Base-by-base conservation (phyloP, 2,329 filamentous ascomycete genomes). In the Chrysoporthe puriensis region DNA sequence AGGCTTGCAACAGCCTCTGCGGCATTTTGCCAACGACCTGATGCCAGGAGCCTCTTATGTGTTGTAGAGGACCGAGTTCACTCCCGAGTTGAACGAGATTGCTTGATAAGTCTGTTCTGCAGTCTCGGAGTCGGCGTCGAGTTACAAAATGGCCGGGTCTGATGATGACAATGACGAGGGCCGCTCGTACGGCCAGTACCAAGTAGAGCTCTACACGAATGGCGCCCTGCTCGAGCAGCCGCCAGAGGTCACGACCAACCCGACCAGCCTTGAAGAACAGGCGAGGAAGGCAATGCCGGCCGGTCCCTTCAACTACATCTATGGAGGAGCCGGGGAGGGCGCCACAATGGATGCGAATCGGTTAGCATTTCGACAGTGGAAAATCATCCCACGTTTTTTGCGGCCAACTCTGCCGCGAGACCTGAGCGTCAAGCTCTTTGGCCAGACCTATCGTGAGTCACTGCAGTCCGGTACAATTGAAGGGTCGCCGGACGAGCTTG, bases 301-400 rank as follows among this genome's bases (percentile, higher is more conserved):
- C 1, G 79, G 81, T 13, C 79, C 83, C 8, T 90, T 85, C 74
- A 85, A 85, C 70, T 91, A 90, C 77, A 84, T 90, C 34, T 79
- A 83, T 18, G 87, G 88, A n/a, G 87, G 86, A 7, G 88, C 88
- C 0, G 87, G 88, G 2, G 86, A 89, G 72, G 81, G 83, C 48
- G 81, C 86, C 2, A 91, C 88, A 0, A 85, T 88, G 81, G 84
- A 86, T 62, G 85, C 86, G 56, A 89, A 89, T 72, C 80, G 83
- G 8, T 77, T 85, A 26, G 86, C 86, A 0, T 89, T 90, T 70
- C 78, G 82, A 52, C 82, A 84, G 68, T 82, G 80, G 75, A 79
- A 80, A 66, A 82, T 88, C 1, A 78, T 87, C 11, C 86, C 86
- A 0, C 80, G 83, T 9, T 83, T 87, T 76, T 76, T 88, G 73